phyloP scores from a whole-genome alignment of 768 basidiomycete genomes.

The Boletus tylopilopsis region DNA sequence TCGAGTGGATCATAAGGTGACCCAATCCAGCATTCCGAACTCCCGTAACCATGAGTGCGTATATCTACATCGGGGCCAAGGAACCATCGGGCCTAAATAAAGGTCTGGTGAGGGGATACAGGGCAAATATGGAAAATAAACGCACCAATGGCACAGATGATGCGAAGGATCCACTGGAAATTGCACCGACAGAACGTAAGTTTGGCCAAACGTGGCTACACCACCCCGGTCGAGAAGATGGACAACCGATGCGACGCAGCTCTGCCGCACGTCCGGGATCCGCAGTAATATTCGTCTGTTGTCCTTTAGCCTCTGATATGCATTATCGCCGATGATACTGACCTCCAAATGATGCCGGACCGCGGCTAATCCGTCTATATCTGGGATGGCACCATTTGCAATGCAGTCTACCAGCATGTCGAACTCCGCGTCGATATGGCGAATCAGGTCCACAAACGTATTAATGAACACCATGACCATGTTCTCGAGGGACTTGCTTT shows the following conservation, averaged over 20 bases:
- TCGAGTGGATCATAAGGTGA: no score
- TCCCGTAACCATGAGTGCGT: no score
- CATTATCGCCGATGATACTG: not conserved
- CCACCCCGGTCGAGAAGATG: constrained; percentile 10
- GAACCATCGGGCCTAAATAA: no score
- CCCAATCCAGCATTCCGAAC: no score
- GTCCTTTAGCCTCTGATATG: not conserved
- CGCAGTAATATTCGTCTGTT: not conserved
- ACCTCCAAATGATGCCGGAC: constrained; percentile 4
- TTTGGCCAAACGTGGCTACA: no score
- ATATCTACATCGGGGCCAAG: no score
- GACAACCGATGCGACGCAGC: constrained; percentile 8
- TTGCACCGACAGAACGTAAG: constrained; percentile 8
- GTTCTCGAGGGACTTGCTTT: constrained; percentile 1
- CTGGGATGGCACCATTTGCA: constrained; percentile 9
- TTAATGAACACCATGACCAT: constrained; percentile 5
- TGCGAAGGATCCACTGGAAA: constrained; percentile 12
- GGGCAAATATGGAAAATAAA: no score
- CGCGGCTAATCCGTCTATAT: not conserved
- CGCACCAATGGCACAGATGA: not conserved
- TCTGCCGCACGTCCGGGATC: constrained; percentile 7
- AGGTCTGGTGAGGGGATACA: no score
- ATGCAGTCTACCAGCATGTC: constrained; percentile 11
- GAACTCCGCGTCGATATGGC: constrained; percentile 6
- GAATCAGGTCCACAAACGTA: constrained; percentile 12